Base-by-base conservation (phyloP, 495 filamentous ascomycete species). In the Chaetomium cochliodes region DNA sequence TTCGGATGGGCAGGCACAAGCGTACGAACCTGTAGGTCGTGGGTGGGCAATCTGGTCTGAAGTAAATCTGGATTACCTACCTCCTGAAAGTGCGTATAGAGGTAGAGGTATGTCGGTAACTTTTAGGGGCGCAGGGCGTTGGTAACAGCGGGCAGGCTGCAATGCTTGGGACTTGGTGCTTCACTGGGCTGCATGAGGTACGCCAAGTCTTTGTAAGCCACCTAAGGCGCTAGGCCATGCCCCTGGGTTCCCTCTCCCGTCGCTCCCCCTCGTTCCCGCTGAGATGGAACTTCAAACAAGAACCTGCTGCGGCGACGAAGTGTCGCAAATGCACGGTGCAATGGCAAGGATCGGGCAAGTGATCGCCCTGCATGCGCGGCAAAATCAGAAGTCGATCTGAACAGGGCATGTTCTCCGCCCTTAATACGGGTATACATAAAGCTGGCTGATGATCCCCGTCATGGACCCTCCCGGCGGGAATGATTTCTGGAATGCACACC, bases 121-220 rank as follows among this genome's bases (percentile, higher is more conserved):
- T 61, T 41, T 61, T 52, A 49, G 49, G 41, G 60, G 50, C 60
- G 47, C 60, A 46, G 60, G 30, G 1, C 41, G 60, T 62, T 62
- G 50, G 42, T 23, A 26, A 28, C 53, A 52, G 23, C 63, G 50
- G 44, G 63, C 56, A 58, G 44, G 63, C 33, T 39, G 53, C 25
- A 18, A 44, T 44, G 13, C 20, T 33, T 62, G 59, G 20, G 47
- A 25, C 28, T 28, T 25, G 30, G 52, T 58, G 42, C 42, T 64
- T 64, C 33, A 46, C 51, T 51, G 26, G 1, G 53, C 18, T 22
- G 53, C 53, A 63, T 62, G 53, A 58, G 61, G 47, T 62, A 16
- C 61, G 66, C 66, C 62, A 64, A 68, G 66, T n/a, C 66, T 68
- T 58, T 51, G 57, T 46, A 51, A 64, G 66, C 66, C 54, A 49